Evolutionary conservation across 164 flowering plant species (phyloP), one percentile per base, ranked within the genome.

Genomic region (Umbilicus rupestris): DNA sequence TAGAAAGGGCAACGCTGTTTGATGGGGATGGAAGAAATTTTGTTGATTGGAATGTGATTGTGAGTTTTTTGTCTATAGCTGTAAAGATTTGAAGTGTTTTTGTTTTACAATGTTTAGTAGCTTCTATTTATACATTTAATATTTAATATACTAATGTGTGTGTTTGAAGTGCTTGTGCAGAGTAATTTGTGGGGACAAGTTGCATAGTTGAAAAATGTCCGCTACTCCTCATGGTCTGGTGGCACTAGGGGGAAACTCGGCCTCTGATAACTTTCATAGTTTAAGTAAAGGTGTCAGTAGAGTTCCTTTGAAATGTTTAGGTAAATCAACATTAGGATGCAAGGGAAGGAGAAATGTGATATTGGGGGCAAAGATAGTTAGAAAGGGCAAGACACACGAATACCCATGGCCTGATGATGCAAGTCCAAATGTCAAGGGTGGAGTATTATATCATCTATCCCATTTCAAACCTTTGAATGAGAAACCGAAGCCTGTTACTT

Each of bases 391-490:
- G 84, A 91, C 81, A 78, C 80, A 80, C 12, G 91, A 91, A 19
- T 82, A 82, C 63, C 96, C 97, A 0, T 91, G 97, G 99, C 88
- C 95, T 0, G 73, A 77, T 1, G 78, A 87, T 72, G 76, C 88
- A 5, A 95, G 91, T 78, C 88, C 81, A 0, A 88, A 89, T 78
- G 90, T 84, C 41, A 82, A 86, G 73, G 96, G 97, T 9, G 96
- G 93, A 46, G 45, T 75, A 11, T 78, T 86, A 3, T 80, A 73
- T 45, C 86, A 87, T 73, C 83, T 91, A 39, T 91, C 97, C 3
- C 74, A 60, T 74, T 94, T 94, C 80, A 91, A 94, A 84, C 96
- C 96, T 31, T 72, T 87, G 71, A 82, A 80, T 70, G 91, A 86
- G 76, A 89, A 78, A 79, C 92, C 85, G 2, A 90, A 94, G 76